Evolutionary conservation across 2,329 filamentous ascomycete species (phyloP).

Genomic region (Xylaria sp.): DNA sequence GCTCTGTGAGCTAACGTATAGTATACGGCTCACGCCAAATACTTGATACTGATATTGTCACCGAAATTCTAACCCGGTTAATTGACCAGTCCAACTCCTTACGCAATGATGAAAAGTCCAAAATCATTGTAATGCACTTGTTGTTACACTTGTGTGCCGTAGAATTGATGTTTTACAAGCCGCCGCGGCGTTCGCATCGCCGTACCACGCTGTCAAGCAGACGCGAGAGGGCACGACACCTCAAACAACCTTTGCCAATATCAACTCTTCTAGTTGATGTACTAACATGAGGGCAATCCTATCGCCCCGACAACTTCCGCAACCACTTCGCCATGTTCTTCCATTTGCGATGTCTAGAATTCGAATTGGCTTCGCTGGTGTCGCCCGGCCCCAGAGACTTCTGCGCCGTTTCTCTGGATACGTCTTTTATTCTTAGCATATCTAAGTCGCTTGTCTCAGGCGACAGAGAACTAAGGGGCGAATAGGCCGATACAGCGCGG

Average conservation of each 20-base stretch:
- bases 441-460: conserved; percentile 22
- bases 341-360: conserved; percentile 44
- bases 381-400: conserved; percentile 13
- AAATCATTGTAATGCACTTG: conserved; percentile 10
- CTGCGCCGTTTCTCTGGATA: neutral
- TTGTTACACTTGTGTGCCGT: conserved; percentile 29
- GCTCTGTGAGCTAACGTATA: neutral
- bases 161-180: neutral
- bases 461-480: conserved; percentile 32
- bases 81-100: conserved; percentile 18
- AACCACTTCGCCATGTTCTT: conserved; percentile 51
- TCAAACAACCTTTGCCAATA: neutral
- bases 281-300: conserved; percentile 39
- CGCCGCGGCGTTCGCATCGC: conserved; percentile 5
- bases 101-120: conserved; percentile 9
- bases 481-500: conserved; percentile 42
- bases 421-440: neutral
- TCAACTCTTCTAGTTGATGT: conserved; percentile 13
- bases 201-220: neutral
- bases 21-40: conserved; percentile 21
- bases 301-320: conserved; percentile 49
- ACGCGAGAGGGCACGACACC: neutral
- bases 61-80: conserved; percentile 7
- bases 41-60: conserved; percentile 14
- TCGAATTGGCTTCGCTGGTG: conserved; percentile 9